phyloP scores from a whole-genome alignment of 2,329 filamentous ascomycete species.

The Dothidotthia symphoricarpi region DNA sequence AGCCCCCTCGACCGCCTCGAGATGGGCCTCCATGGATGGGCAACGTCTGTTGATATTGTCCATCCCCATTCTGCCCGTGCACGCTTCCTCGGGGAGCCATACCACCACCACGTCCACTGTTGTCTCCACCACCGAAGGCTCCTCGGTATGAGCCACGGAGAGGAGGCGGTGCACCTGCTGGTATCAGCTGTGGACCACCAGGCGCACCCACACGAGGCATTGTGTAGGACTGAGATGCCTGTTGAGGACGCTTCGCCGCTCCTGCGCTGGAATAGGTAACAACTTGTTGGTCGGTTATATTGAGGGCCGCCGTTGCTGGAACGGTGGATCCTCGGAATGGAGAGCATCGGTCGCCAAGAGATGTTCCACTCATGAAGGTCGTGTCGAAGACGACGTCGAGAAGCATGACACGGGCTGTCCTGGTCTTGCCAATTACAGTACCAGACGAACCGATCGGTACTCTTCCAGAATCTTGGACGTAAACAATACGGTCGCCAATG shows the following conservation, averaged over 20 bases:
- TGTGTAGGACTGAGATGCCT: slow-evolving; percentile 52
- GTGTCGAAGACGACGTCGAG: slow-evolving; percentile 92
- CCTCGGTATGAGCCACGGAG: slow-evolving; percentile 59
- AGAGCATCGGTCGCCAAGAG: slow-evolving; percentile 82
- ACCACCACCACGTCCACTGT: slow-evolving; percentile 43
- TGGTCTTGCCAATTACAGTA: slow-evolving; percentile 92
- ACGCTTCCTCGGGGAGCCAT: slow-evolving; percentile 32
- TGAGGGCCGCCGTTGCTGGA: slow-evolving; percentile 81
- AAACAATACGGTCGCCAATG: slow-evolving; percentile 88
- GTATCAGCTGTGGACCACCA: slow-evolving; percentile 59
- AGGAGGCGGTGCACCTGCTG: slow-evolving; percentile 57
- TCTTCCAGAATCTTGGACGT: slow-evolving; percentile 87
- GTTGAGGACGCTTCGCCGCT: slow-evolving; percentile 54
- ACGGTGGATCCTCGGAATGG: slow-evolving; percentile 94
- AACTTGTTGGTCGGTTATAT: slow-evolving; percentile 79
- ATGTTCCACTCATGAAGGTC: slow-evolving; percentile 96
- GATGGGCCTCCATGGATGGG: slow-evolving; percentile 43
- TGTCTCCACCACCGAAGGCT: slow-evolving; percentile 51
- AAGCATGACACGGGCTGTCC: slow-evolving; percentile 76
- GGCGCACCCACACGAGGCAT: slow-evolving; percentile 57
- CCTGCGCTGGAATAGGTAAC: slow-evolving; percentile 63
- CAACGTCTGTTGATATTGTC: slow-evolving; percentile 34
- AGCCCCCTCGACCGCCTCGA: slow-evolving; percentile 41
- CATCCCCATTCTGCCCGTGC: slow-evolving; percentile 24
- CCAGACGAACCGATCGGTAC: slow-evolving; percentile 90